These are phyloP conservation scores for Geranium brycei DNA, from an alignment of 345 rosid genomes.

Conservation along the genomic window DNA sequence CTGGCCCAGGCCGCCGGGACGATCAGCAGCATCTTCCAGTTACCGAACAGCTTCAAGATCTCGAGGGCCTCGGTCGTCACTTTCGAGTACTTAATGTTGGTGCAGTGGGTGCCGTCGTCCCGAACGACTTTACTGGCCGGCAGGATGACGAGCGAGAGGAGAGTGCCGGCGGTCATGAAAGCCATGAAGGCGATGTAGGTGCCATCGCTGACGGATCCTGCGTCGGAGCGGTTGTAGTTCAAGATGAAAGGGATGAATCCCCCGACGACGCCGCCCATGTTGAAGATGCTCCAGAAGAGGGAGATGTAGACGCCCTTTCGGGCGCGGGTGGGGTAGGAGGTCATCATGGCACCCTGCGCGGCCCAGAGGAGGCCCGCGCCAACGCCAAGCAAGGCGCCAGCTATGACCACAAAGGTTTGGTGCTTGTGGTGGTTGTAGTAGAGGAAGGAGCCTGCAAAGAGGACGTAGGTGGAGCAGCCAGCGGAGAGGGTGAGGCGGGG, in stretches of 20 bases:
- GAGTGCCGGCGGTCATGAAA: slow-evolving; percentile 52
- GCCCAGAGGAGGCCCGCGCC: slow-evolving; percentile 97
- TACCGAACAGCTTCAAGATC: slow-evolving; percentile 38
- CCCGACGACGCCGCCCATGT: slow-evolving; percentile 61
- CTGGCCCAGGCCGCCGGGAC: slow-evolving; percentile 88
- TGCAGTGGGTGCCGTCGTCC: slow-evolving; percentile 35
- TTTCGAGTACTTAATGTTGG: slow-evolving; percentile 36
- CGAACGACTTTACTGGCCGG: slow-evolving; percentile 38
- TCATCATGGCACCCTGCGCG: slow-evolving; percentile 87
- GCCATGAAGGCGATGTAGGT: slow-evolving; percentile 66
- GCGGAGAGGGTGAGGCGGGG: slow-evolving; percentile 50
- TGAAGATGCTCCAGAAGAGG: slow-evolving; percentile 51
- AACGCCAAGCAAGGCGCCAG: slow-evolving; percentile 59
- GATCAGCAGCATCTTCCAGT: slow-evolving; percentile 67
- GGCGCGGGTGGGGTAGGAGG: slow-evolving; percentile 66
- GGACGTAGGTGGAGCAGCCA: slow-evolving; percentile 67
- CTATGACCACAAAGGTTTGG: slow-evolving; percentile 36
- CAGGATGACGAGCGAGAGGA: slow-evolving; percentile 34
- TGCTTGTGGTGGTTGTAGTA: slow-evolving; percentile 43
- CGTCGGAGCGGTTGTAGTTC: slow-evolving; percentile 25
- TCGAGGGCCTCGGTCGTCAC: slow-evolving; percentile 29
- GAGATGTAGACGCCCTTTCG: slow-evolving; percentile 79
- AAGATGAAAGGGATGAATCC: slow-evolving; percentile 51
- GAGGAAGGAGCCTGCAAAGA: slow-evolving; percentile 52
- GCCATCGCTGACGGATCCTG: slow-evolving; percentile 36